Evolutionary conservation across 345 rosid genomes (phyloP).

Genomic region (Corymbia maculata): DNA sequence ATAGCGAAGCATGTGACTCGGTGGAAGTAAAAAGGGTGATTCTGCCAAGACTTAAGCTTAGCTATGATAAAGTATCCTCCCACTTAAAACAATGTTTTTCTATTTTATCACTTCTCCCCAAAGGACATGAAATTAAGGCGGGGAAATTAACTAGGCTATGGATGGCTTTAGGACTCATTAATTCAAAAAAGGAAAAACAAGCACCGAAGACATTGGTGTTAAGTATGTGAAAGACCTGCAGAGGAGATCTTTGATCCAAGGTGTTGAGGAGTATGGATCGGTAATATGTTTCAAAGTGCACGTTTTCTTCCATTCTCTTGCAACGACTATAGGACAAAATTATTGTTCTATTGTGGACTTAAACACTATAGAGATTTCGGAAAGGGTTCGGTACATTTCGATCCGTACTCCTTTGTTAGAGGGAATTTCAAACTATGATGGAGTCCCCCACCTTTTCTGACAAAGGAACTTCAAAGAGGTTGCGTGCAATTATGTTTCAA

Average conservation of each 20-base stretch:
- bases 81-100: neutral
- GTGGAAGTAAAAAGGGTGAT: neutral
- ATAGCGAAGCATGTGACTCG: neutral
- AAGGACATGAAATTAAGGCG: rapidly evolving
- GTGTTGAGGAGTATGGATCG: too few species aligned
- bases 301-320: neutral
- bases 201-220: neutral
- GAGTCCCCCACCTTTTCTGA: neutral
- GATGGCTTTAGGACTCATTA: neutral
- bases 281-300: neutral
- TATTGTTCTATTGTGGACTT: neutral
- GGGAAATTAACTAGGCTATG: neutral
- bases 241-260: neutral
- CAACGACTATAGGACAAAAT: neutral
- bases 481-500: neutral
- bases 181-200: neutral
- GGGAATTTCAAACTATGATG: neutral
- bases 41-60: neutral
- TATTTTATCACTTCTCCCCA: neutral
- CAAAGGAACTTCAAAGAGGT: neutral
- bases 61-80: neutral
- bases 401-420: rapidly evolving
- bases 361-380: rapidly evolving
- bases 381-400: neutral
- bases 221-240: neutral